These are phyloP conservation scores for Pelargonium cotyledonis DNA, from an alignment of 441 rosid species.

Conservation along the genomic window DNA sequence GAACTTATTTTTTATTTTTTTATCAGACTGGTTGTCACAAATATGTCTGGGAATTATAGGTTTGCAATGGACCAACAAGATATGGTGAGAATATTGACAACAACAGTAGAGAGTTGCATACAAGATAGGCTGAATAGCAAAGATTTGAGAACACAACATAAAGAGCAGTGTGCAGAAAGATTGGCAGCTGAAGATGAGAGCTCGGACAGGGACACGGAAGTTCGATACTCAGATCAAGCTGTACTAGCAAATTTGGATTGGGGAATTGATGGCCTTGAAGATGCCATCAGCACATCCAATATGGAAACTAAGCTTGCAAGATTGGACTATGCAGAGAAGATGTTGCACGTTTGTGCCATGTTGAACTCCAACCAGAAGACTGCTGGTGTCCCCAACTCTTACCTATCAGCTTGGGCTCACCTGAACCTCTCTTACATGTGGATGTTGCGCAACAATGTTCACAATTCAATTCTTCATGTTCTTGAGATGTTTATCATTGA, in stretches of 20 bases:
- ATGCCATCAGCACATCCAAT: slow-evolving; percentile 54
- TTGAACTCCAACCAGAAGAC: slow-evolving; percentile 43
- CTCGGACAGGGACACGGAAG: slow-evolving; percentile 27
- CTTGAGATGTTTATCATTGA: slow-evolving; percentile 57
- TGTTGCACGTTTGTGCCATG: slow-evolving; percentile 66
- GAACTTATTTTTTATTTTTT: background rate
- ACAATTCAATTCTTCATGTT: slow-evolving; percentile 37
- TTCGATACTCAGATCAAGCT: slow-evolving; percentile 66
- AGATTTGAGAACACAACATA: slow-evolving; percentile 44
- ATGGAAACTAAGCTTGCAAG: slow-evolving; percentile 55
- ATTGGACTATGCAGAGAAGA: slow-evolving; percentile 57
- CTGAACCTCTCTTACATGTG: slow-evolving; percentile 55
- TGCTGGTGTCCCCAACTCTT: slow-evolving; percentile 65
- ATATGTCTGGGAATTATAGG: slow-evolving; percentile 36
- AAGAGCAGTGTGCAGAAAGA: slow-evolving; percentile 64
- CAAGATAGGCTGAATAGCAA: slow-evolving; percentile 39
- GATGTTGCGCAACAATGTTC: slow-evolving; percentile 36
- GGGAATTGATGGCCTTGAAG: slow-evolving; percentile 74
- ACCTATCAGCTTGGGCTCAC: slow-evolving; percentile 72
- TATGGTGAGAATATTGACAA: slow-evolving; percentile 28
- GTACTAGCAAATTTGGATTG: slow-evolving; percentile 62
- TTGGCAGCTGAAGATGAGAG: slow-evolving; percentile 52
- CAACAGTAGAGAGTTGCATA: slow-evolving; percentile 39
- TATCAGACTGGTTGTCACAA: slow-evolving; percentile 3
- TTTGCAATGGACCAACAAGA: slow-evolving; percentile 44